These are phyloP conservation scores for Chlamydomonas reinhardtii DNA, from an alignment of 163 green algal genomes.

Conservation along the genomic window DNA sequence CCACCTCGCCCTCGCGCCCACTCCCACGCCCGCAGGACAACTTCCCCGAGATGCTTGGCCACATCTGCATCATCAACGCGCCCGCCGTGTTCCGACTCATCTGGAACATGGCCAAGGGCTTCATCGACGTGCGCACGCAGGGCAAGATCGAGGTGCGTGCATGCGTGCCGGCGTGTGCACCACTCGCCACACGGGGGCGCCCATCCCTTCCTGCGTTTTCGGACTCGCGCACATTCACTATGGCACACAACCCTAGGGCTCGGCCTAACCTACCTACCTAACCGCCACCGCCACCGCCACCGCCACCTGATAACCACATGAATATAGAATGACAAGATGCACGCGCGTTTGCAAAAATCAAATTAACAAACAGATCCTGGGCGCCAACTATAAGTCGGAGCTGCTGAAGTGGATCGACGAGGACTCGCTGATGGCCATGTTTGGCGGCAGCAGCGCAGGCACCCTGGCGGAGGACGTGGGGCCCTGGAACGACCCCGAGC, in stretches of 20 bases:
- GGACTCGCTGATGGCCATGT: conserved; percentile 86
- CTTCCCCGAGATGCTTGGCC: conserved; percentile 93
- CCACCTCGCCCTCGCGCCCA: too few relatives aligned
- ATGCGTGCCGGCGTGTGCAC: too few relatives aligned
- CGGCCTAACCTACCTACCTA: too few relatives aligned
- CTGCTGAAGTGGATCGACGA: conserved; percentile 84
- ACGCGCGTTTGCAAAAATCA: too few relatives aligned
- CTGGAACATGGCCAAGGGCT: conserved; percentile 84
- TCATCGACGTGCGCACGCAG: conserved; percentile 89
- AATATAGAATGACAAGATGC: too few relatives aligned
- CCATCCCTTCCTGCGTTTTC: too few relatives aligned
- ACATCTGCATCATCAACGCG: conserved; percentile 96
- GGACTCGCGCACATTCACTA: too few relatives aligned
- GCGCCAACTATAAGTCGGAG: conserved; percentile 78
- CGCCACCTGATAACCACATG: too few relatives aligned
- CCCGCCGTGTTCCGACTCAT: conserved; percentile 87
- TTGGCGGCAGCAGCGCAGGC: conserved; percentile 84
- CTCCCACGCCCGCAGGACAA: conserved; percentile 68
- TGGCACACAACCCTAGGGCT: too few relatives aligned
- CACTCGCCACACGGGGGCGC: too few relatives aligned
- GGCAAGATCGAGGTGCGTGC: conserved; percentile 90
- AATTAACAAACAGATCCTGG: conserved; percentile 73
- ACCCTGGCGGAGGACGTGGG: conserved; percentile 91
- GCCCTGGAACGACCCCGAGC: conserved; percentile 81
- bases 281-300: too few relatives aligned